phyloP scores from a whole-genome alignment of 2,329 filamentous ascomycete genomes.

The Chalaropsis ovoidea region DNA sequence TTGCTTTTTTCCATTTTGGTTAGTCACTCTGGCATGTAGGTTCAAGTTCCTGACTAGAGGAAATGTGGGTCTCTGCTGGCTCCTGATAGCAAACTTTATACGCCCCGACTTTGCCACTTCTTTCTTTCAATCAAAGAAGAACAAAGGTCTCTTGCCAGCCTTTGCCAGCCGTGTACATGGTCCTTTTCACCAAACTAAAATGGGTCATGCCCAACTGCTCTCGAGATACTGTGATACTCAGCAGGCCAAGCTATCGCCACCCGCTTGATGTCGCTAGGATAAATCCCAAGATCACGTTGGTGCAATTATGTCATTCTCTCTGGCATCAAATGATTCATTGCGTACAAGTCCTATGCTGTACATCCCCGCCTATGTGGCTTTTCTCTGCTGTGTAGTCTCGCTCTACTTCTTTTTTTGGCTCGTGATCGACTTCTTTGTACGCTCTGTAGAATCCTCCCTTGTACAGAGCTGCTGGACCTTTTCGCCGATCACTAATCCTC shows the following conservation, averaged over 20 bases:
- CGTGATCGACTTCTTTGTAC: not conserved
- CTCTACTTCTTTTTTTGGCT: conserved; percentile 6
- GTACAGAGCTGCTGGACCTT: not conserved
- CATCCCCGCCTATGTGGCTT: too few species aligned
- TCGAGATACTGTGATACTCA: not conserved
- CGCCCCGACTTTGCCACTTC: not conserved
- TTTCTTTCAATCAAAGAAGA: not conserved
- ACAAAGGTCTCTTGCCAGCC: not conserved
- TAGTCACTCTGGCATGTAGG: not conserved
- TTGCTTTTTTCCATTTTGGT: not conserved
- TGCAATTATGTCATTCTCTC: not conserved
- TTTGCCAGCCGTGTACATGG: not conserved
- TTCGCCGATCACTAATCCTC: not conserved
- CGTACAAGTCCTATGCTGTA: not conserved
- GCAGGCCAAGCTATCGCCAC: not conserved
- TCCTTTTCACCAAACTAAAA: conserved; percentile 2
- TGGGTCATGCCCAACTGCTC: not conserved
- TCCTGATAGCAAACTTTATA: not conserved
- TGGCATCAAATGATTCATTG: conserved; percentile 2
- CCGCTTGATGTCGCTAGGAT: not conserved
- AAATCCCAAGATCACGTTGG: not conserved
- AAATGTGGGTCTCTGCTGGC: not conserved
- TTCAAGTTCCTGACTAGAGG: conserved; percentile 3
- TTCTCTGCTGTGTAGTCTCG: not conserved
- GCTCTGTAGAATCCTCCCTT: not conserved